Evolutionary conservation across 345 rosid genomes (phyloP).

Genomic region (Rhodamnia rubescens): DNA sequence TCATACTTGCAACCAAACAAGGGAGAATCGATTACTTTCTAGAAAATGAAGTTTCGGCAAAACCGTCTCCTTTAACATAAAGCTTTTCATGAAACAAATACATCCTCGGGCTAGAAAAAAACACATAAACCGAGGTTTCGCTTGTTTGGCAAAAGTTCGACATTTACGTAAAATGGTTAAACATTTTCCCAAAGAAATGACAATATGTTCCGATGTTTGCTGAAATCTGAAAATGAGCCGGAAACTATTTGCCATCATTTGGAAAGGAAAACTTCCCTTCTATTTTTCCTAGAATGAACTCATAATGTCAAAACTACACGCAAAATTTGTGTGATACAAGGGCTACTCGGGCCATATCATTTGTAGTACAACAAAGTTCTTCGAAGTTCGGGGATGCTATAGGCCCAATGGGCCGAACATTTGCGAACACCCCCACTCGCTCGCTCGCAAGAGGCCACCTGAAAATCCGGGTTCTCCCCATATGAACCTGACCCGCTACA

Average conservation of each 20-base stretch:
- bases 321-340: not conserved
- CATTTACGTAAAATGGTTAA: not conserved
- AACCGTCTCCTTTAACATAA: not conserved
- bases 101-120: too few relatives aligned
- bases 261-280: not conserved
- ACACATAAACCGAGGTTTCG: accelerated
- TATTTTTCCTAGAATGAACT: not conserved
- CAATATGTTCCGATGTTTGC: too few relatives aligned
- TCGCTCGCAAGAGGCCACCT: not conserved
- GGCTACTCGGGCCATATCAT: not conserved
- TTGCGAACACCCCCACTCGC: not conserved
- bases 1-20: not conserved
- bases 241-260: not conserved
- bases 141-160: not conserved
- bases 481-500: not conserved
- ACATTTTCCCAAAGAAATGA: not conserved
- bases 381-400: not conserved
- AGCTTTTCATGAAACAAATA: not conserved
- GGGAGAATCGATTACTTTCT: not conserved
- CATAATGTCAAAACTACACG: not conserved
- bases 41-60: not conserved
- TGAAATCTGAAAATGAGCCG: not conserved
- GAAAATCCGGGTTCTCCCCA: not conserved
- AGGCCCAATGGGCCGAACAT: not conserved
- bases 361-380: not conserved